phyloP scores from a whole-genome alignment of 192 early-diverging fungal genomes.

The Jimgerdemannia lactiflua region DNA sequence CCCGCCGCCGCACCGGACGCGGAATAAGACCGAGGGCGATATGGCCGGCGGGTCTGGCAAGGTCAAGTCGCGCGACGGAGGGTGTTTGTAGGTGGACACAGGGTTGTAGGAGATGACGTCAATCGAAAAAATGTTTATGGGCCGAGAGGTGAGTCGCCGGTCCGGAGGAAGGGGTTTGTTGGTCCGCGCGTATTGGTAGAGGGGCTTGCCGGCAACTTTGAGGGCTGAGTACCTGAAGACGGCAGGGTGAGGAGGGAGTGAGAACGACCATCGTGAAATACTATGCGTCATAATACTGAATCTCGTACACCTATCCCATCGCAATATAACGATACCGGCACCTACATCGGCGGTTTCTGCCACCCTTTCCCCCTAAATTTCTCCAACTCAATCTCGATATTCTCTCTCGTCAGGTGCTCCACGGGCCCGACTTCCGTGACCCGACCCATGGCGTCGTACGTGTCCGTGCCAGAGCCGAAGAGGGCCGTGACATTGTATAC shows the following conservation, averaged over 20 bases:
- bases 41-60: too few relatives aligned
- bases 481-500: conserved; percentile 47
- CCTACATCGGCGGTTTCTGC: conserved; percentile 66
- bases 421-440: conserved; percentile 33
- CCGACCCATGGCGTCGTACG: conserved; percentile 51
- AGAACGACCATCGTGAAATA: conserved; percentile 4
- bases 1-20: conserved; percentile 63
- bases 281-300: not conserved
- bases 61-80: not conserved
- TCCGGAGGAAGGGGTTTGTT: conserved; percentile 37
- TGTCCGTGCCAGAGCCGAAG: conserved; percentile 57
- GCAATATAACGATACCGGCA: not conserved
- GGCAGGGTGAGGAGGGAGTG: not conserved
- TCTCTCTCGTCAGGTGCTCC: conserved; percentile 35
- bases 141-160: conserved; percentile 27
- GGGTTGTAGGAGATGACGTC: conserved; percentile 32
- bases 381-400: conserved; percentile 33
- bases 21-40: conserved; percentile 16
- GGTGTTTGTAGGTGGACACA: not conserved
- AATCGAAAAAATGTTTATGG: conserved; percentile 34
- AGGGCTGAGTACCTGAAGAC: conserved; percentile 60
- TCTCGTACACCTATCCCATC: not conserved
- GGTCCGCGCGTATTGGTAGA: conserved; percentile 70
- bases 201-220: conserved; percentile 60
- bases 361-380: conserved; percentile 54